Conservation (phyloP, 148 eudicot genomes). For the Chenopodium berlandieri region DNA sequence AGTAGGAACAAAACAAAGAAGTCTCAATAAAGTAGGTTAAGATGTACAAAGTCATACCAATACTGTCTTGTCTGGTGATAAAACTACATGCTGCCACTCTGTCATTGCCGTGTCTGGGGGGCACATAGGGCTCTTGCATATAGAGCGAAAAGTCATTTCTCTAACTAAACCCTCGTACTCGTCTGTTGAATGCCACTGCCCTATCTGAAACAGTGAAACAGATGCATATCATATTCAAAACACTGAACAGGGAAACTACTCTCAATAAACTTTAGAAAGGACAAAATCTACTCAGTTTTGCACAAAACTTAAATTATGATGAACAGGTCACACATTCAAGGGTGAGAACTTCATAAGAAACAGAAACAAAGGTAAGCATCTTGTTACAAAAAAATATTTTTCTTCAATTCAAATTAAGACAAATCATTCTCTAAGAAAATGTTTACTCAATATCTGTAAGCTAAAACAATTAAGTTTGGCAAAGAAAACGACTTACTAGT, state of each 20-base stretch:
- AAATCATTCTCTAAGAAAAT: not conserved
- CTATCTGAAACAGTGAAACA: conserved; percentile 44
- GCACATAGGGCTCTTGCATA: conserved; percentile 82
- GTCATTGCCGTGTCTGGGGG: conserved; percentile 94
- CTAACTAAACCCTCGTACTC: conserved; percentile 92
- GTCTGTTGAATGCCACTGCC: conserved; percentile 81
- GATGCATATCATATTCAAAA: conserved; percentile 6
- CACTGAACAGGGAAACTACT: conserved; percentile 5
- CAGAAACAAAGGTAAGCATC: not conserved
- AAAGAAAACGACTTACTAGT: not conserved
- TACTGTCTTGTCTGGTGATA: conserved; percentile 60
- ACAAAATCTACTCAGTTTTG: not conserved
- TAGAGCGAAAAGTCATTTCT: conserved; percentile 68
- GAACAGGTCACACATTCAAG: conserved; percentile 4
- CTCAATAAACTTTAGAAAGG: too few relatives aligned
- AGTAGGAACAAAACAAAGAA: not conserved
- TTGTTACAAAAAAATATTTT: not conserved
- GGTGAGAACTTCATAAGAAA: not conserved
- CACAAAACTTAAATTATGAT: not conserved
- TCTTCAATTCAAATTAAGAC: not conserved
- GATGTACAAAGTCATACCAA: conserved; percentile 40
- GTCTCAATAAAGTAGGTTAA: not conserved
- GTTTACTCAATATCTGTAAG: not conserved
- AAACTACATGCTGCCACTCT: conserved; percentile 77
- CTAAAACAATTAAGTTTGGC: not conserved